phyloP scores from a whole-genome alignment of 192 early-diverging fungal species.

The Spinellus fusiger region DNA sequence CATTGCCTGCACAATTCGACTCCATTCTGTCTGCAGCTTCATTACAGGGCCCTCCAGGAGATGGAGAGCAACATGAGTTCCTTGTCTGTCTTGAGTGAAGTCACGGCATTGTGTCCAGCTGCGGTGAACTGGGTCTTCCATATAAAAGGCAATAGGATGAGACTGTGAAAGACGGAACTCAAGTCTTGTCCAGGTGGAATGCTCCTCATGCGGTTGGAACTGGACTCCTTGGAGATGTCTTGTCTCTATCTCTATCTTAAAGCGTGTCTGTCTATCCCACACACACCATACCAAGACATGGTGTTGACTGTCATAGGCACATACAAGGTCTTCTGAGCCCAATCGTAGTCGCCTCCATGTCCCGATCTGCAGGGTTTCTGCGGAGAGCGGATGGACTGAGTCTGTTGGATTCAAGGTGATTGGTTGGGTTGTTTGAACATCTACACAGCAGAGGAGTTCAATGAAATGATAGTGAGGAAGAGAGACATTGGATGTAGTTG shows the following conservation, averaged over 20 bases:
- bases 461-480: neutral
- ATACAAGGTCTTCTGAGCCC: slow-evolving; percentile 5
- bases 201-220: slow-evolving; percentile 7
- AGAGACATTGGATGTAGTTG: neutral
- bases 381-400: slow-evolving; percentile 27
- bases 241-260: slow-evolving; percentile 35
- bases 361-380: slow-evolving; percentile 54
- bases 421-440: slow-evolving; percentile 2
- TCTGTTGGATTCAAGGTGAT: neutral
- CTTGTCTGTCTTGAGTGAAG: slow-evolving; percentile 58
- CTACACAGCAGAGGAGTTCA: neutral
- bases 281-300: slow-evolving; percentile 58
- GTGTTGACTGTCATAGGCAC: slow-evolving; percentile 37
- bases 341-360: slow-evolving; percentile 58
- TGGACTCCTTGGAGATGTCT: slow-evolving; percentile 39
- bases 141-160: slow-evolving; percentile 38
- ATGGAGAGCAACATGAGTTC: slow-evolving; percentile 39
- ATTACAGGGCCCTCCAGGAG: slow-evolving; percentile 38
- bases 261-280: slow-evolving; percentile 44
- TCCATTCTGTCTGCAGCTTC: slow-evolving; percentile 12
- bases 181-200: slow-evolving; percentile 32
- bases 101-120: slow-evolving; percentile 56
- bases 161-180: neutral
- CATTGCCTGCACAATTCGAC: neutral
- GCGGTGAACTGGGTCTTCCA: slow-evolving; percentile 28